Conservation (phyloP, 805 yeast species). For the Kodamaea leandrae region DNA sequence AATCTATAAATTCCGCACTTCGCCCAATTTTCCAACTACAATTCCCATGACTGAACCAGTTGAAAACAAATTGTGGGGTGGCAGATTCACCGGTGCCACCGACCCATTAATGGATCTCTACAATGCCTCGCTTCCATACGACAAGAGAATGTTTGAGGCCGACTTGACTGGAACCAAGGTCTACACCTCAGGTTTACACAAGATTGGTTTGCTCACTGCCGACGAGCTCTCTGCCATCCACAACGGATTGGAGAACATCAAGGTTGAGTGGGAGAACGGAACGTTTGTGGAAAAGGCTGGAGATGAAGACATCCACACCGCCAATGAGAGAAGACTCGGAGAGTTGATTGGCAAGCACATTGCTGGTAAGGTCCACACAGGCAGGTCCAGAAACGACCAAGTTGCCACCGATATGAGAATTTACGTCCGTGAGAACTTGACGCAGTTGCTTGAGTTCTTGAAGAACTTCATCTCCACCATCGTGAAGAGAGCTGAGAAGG, state of each 20-base stretch:
- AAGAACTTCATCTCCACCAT: slow-evolving; percentile 66
- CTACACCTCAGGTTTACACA: slow-evolving; percentile 81
- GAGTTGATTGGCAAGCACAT: slow-evolving; percentile 91
- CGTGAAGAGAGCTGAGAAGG: slow-evolving; percentile 72
- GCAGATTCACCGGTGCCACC: slow-evolving; percentile 94
- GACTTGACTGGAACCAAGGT: slow-evolving; percentile 93
- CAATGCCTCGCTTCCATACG: slow-evolving; percentile 96
- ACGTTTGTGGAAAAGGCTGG: slow-evolving; percentile 74
- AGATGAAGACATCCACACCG: slow-evolving; percentile 98
- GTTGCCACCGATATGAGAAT: slow-evolving; percentile 99
- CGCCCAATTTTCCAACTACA: neutral
- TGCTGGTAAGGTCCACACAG: slow-evolving; percentile 99
- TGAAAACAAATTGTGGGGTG: slow-evolving; percentile 92
- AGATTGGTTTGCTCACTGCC: slow-evolving; percentile 68
- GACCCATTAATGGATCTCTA: slow-evolving; percentile 97
- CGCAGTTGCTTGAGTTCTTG: slow-evolving; percentile 54
- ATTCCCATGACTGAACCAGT: slow-evolving; percentile 44
- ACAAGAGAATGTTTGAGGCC: slow-evolving; percentile 89
- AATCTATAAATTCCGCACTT: slow-evolving; percentile 5
- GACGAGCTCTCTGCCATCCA: slow-evolving; percentile 82
- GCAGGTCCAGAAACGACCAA: slow-evolving; percentile 97
- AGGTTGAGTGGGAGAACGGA: slow-evolving; percentile 75
- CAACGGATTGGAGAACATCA: slow-evolving; percentile 69
- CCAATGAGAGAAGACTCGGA: slow-evolving; percentile 96
- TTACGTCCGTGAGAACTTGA: slow-evolving; percentile 77